Evolutionary conservation across 257 asterid species (phyloP).

Genomic region (Plantago elongata): DNA sequence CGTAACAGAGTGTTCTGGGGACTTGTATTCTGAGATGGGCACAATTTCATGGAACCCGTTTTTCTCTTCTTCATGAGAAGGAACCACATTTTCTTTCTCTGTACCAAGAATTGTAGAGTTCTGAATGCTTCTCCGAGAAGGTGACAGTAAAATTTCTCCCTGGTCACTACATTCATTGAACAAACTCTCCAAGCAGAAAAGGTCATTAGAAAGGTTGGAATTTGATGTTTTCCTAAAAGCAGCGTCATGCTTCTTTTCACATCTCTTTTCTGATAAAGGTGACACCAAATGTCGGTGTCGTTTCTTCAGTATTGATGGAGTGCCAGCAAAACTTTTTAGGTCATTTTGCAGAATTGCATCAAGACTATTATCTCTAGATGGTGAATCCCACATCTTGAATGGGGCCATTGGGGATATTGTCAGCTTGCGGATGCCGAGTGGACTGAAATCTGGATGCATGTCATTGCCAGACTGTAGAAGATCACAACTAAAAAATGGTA

Average conservation of each 20-base stretch:
- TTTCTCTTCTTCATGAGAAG: conserved; percentile 24
- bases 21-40: too few relatives aligned
- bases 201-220: conserved; percentile 42
- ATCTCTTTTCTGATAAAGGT: conserved; percentile 80
- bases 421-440: conserved; percentile 89
- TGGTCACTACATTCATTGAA: conserved; percentile 46
- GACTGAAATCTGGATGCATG: conserved; percentile 85
- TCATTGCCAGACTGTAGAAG: conserved; percentile 68
- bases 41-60: too few relatives aligned
- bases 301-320: conserved; percentile 92
- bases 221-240: conserved; percentile 30
- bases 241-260: conserved; percentile 63
- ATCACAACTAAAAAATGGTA: conserved; percentile 85
- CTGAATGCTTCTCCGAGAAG: conserved; percentile 25
- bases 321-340: conserved; percentile 68
- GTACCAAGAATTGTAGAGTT: conserved; percentile 26
- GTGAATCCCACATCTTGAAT: conserved; percentile 85
- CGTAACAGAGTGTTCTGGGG: too few relatives aligned
- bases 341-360: conserved; percentile 83
- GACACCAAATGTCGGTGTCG: conserved; percentile 81
- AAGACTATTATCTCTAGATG: conserved; percentile 61
- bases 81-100: conserved; percentile 55
- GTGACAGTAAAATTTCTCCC: conserved; percentile 26
- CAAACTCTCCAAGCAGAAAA: conserved; percentile 62
- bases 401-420: conserved; percentile 69